These are phyloP conservation scores for Penicillium coprophilum DNA, from an alignment of 495 filamentous ascomycete genomes.

Conservation along the genomic window DNA sequence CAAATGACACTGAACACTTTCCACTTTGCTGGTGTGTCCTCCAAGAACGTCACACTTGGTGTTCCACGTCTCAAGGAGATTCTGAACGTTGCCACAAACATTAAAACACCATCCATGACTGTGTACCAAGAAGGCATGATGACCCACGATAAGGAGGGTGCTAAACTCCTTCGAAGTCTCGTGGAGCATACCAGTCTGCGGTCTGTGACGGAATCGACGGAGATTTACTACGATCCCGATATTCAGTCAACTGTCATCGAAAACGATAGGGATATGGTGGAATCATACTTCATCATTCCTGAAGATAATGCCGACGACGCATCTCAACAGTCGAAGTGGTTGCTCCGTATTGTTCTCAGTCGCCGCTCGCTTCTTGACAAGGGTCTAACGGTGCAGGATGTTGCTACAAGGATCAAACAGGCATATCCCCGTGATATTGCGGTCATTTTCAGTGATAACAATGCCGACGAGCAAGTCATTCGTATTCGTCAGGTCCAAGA, in stretches of 20 bases:
- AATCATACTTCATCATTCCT: conserved; percentile 94
- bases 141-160: conserved; percentile 65
- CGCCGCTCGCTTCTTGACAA: conserved; percentile 91
- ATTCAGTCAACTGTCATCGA: conserved; percentile 80
- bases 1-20: conserved; percentile 99
- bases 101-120: conserved; percentile 97
- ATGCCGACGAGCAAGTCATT: conserved; percentile 92
- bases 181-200: conserved; percentile 96
- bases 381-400: conserved; percentile 85
- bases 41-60: conserved; percentile 99
- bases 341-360: conserved; percentile 91
- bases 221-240: conserved; percentile 97
- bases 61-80: conserved; percentile 99
- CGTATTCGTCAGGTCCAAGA: conserved; percentile 81
- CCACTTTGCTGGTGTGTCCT: conserved; percentile 99
- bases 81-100: conserved; percentile 93
- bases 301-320: conserved; percentile 72
- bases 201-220: conserved; percentile 83
- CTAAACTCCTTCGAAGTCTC: conserved; percentile 80
- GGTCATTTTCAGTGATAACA: conserved; percentile 96
- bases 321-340: conserved; percentile 84
- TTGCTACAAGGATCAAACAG: conserved; percentile 84
- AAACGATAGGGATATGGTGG: conserved; percentile 88
- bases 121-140: conserved; percentile 71
- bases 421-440: conserved; percentile 84